Evolutionary conservation across 306 rosid species (phyloP).

Genomic region (Alnus glutinosa): DNA sequence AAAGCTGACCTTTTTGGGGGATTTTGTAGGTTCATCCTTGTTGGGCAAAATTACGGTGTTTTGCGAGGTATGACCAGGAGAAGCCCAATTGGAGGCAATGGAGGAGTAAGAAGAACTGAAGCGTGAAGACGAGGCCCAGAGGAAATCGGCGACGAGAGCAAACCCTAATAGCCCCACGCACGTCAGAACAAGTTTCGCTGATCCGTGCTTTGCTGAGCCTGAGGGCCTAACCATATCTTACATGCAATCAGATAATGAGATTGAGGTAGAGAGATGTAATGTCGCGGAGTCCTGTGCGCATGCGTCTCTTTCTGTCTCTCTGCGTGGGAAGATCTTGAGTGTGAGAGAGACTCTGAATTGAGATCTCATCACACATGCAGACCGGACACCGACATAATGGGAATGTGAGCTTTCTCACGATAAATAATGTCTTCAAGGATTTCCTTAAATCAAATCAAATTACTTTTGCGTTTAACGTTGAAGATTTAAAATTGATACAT

Average conservation of each 20-base stretch:
- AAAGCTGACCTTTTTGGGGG: conserved; percentile 30
- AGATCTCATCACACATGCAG: too few species aligned
- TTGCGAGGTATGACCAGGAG: conserved; percentile 31
- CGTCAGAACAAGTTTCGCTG: conserved; percentile 53
- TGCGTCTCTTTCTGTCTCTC: not conserved
- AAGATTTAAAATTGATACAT: too few species aligned
- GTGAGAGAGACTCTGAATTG: too few species aligned
- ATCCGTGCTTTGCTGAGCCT: conserved; percentile 57
- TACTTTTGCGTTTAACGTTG: too few species aligned
- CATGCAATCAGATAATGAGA: not conserved
- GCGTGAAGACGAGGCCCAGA: conserved; percentile 72
- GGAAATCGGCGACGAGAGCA: conserved; percentile 68
- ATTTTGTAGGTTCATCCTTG: not conserved
- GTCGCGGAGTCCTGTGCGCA: not conserved
- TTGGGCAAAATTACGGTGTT: conserved; percentile 27
- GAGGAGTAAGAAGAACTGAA: conserved; percentile 26
- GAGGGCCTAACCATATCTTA: conserved; percentile 64
- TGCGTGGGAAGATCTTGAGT: not conserved
- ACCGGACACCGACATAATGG: too few species aligned
- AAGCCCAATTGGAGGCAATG: conserved; percentile 37
- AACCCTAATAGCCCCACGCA: conserved; percentile 66
- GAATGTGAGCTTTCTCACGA: too few species aligned
- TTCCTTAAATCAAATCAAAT: too few species aligned
- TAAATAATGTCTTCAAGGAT: too few species aligned
- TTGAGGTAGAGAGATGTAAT: not conserved